phyloP scores from a whole-genome alignment of 176 grass and related monocot species.

The Ananas comosus region DNA sequence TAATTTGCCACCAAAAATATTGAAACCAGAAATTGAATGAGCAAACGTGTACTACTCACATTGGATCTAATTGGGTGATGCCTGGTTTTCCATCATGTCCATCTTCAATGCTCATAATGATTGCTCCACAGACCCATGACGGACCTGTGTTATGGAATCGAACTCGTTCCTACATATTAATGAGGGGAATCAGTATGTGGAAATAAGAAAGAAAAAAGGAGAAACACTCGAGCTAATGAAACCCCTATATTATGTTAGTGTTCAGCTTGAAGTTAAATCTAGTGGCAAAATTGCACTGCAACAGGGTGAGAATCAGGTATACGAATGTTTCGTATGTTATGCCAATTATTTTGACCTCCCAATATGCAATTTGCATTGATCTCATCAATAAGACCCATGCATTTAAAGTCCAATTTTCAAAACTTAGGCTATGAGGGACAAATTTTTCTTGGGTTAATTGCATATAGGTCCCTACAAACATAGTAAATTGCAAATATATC shows the following conservation, averaged over 20 bases:
- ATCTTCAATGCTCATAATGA: constrained; percentile 83
- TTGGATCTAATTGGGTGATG: constrained; percentile 56
- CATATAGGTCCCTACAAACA: no score
- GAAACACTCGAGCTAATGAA: neutral
- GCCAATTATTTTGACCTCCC: no score
- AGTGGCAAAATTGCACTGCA: neutral
- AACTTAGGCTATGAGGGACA: no score
- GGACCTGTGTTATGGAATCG: constrained; percentile 81
- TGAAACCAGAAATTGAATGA: constrained; percentile 5
- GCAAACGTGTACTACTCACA: constrained; percentile 25
- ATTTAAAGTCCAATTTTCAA: no score
- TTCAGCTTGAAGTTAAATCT: neutral
- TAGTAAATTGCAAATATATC: no score
- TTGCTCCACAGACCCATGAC: constrained; percentile 46
- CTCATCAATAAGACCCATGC: no score
- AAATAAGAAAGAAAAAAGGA: neutral
- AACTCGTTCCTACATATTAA: constrained; percentile 53
- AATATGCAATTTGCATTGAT: no score
- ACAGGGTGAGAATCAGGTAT: no score
- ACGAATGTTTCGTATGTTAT: no score
- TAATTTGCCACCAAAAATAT: neutral
- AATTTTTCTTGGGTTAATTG: no score
- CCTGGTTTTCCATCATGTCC: constrained; percentile 25
- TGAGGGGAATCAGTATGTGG: constrained; percentile 9
- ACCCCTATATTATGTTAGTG: neutral